phyloP scores from a whole-genome alignment of 306 rosid genomes.

The Cajanus cajan region DNA sequence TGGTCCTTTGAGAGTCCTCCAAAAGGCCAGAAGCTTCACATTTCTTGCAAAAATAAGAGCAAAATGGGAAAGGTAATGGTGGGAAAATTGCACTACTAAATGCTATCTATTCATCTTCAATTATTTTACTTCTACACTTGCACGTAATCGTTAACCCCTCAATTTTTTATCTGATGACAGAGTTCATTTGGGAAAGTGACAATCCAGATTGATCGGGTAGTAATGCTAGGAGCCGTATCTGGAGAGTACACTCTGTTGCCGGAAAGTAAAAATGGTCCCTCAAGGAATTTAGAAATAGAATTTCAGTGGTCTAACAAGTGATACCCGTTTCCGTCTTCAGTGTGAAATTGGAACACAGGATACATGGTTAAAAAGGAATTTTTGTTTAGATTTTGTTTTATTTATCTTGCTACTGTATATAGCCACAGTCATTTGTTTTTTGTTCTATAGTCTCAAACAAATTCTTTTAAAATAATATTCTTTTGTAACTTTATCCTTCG shows the following conservation, averaged over 20 bases:
- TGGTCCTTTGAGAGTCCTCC: constrained; percentile 99
- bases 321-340: constrained; percentile 6
- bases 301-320: constrained; percentile 98
- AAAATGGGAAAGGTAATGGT: constrained; percentile 90
- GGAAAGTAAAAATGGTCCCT: constrained; percentile 87
- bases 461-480: constrained; percentile 52
- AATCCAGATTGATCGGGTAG: constrained; percentile 94
- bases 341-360: constrained; percentile 30
- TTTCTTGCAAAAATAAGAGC: constrained; percentile 99
- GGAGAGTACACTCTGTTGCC: constrained; percentile 95
- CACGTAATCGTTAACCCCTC: constrained; percentile 16
- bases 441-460: constrained; percentile 36
- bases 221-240: constrained; percentile 93
- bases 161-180: constrained; percentile 47
- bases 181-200: constrained; percentile 97
- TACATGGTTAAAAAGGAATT: constrained; percentile 24
- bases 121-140: neutral
- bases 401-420: constrained; percentile 68
- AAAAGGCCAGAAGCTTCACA: constrained; percentile 97
- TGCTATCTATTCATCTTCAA: neutral
- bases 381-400: constrained; percentile 42
- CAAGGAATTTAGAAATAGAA: constrained; percentile 94
- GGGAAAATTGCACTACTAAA: neutral
- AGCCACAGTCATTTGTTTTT: constrained; percentile 44
- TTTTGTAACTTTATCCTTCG: constrained; percentile 48